Percentiles rank a stretch among this genome's conserved stretches.
phyloP scores from a whole-genome alignment of 768 basidiomycete species.

The Melanogaster broomeanus region DNA sequence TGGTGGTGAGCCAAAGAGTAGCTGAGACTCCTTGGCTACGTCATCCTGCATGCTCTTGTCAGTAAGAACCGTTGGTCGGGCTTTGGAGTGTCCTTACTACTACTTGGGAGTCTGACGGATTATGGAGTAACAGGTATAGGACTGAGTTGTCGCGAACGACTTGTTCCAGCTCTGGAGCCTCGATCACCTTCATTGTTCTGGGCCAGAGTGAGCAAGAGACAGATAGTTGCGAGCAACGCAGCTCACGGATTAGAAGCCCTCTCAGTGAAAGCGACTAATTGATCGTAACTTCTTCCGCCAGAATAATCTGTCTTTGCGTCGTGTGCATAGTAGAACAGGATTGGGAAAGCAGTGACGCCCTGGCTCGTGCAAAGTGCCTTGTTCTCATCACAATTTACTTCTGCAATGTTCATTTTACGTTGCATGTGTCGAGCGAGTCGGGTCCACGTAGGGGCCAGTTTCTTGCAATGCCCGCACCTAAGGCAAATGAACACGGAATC shows the following conservation, averaged over 20 bases:
- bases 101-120: slow-evolving; percentile 30
- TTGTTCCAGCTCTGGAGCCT: slow-evolving; percentile 44
- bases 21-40: slow-evolving; percentile 57
- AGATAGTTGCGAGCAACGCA: slow-evolving; percentile 6
- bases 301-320: slow-evolving; percentile 73
- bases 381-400: slow-evolving; percentile 88
- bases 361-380: slow-evolving; percentile 64
- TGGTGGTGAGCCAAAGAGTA: slow-evolving; percentile 49
- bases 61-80: neutral
- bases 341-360: slow-evolving; percentile 81
- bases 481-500: neutral
- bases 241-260: slow-evolving; percentile 74
- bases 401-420: slow-evolving; percentile 71
- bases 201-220: neutral
- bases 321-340: slow-evolving; percentile 65
- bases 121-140: slow-evolving; percentile 60
- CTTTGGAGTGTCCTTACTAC: slow-evolving; percentile 28
- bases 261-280: slow-evolving; percentile 71
- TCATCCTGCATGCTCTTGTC: slow-evolving; percentile 38
- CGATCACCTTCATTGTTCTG: slow-evolving; percentile 43
- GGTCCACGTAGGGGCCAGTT: slow-evolving; percentile 81
- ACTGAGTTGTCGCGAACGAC: slow-evolving; percentile 49
- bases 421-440: slow-evolving; percentile 73
- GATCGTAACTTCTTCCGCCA: slow-evolving; percentile 69
- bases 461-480: slow-evolving; percentile 96